Conservation (phyloP, 225 moss, liverwort and hornwort genomes). For the Ulota crispa region DNA sequence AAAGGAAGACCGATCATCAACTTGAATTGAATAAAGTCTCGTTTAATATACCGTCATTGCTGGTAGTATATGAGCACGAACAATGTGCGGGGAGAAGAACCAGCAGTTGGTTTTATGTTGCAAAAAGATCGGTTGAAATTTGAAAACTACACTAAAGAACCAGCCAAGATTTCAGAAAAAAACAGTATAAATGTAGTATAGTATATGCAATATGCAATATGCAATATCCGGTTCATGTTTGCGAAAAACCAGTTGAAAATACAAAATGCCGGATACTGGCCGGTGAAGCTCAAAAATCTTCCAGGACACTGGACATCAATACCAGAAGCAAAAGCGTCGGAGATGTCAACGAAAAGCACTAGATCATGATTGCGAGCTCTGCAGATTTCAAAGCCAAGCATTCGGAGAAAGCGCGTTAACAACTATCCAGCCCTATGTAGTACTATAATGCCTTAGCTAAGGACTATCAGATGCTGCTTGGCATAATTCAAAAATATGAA, state of each 20-base stretch:
- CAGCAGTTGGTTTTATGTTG: no score
- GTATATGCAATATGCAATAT: no score
- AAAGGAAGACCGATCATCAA: background rate
- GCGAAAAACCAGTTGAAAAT: no score
- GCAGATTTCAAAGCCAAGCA: background rate
- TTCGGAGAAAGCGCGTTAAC: background rate
- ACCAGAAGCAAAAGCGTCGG: background rate
- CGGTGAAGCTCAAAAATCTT: no score
- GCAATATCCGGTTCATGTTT: no score
- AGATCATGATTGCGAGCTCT: no score
- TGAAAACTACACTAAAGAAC: no score
- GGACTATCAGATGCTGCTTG: background rate
- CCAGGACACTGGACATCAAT: background rate
- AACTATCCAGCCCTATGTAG: background rate
- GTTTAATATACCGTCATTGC: background rate
- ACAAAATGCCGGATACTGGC: no score
- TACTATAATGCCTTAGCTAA: background rate
- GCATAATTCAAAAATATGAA: background rate
- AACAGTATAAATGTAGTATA: no score
- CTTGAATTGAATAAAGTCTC: background rate
- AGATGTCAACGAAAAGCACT: background rate
- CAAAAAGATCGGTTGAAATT: no score
- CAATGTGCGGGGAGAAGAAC: no score
- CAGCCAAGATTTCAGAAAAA: no score
- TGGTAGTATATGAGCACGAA: background rate